Evolutionary conservation across 1,284 basidiomycete genomes (phyloP), one percentile per base, ranked within the genome.

Genomic region (Sanguinoderma infundibulare): DNA sequence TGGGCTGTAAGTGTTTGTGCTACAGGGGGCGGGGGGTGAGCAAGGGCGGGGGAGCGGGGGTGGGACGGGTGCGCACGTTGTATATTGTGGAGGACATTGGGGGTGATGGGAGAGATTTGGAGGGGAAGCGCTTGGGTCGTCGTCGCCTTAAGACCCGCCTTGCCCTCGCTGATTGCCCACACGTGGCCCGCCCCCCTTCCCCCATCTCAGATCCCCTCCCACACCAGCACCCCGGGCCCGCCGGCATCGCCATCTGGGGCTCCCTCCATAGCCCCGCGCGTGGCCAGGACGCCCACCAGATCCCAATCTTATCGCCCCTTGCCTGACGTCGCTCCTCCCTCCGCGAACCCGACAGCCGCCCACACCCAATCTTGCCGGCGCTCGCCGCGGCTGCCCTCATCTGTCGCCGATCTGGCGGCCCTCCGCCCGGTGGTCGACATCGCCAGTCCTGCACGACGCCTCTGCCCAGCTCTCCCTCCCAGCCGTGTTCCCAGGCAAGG

Each of bases 1-100:
- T 83, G 6, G 85, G 87, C 73, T 86, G 88, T 22, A 91, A 80
- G 64, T 82, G 83, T 70, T 89, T 84, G 70, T 90, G 89, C 88
- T 91, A 76, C 53, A 38, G 38, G 5, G 53, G 46, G 44, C 50
- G 60, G 36, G 51, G 36, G 53, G 60, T 36, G 55, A 50, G 61
- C 36, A 6, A 51, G 58, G 24, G 22, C 7, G 20, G 28, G 52
- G 51, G 30, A 39, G 46, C 30, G 17, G 46, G 55, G 34, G 30
- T 22, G 39, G 55, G 61, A 39, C 51, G 52, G 52, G 40, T 50
- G 72, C 75, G 57, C 39, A 76, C 75, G 59, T 75, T 74, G 69
- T 76, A 76, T 62, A 77, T 76, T 57, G 72, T 72, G 65, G 74
- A 74, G 67, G 75, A 70, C 72, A 73, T 73, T 55, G 62, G 49